These are phyloP conservation scores for Phaeophleospora eucalypticola DNA, from an alignment of 2,329 filamentous ascomycete species.

Conservation along the genomic window DNA sequence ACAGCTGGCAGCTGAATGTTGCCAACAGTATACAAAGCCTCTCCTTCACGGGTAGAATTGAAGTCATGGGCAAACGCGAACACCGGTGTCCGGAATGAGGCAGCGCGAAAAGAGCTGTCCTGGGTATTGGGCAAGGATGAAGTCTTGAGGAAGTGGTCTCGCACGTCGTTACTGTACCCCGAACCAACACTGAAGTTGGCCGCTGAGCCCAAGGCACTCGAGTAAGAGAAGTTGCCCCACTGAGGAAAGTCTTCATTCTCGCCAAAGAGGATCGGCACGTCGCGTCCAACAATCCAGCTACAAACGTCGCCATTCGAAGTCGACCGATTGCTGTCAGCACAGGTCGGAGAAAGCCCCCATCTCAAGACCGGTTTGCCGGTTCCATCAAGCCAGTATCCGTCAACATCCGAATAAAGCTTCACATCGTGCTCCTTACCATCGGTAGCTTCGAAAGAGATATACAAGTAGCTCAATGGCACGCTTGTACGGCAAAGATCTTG, in stretches of 20 bases:
- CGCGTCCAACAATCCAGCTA: not conserved
- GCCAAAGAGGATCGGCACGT: not conserved
- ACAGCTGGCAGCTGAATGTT: conserved; percentile 7
- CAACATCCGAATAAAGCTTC: conserved; percentile 9
- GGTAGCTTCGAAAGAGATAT: conserved; percentile 2
- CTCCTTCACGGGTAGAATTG: not conserved
- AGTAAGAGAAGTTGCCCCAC: conserved; percentile 4
- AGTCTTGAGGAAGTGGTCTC: not conserved
- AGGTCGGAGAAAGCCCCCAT: not conserved
- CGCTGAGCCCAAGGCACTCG: not conserved
- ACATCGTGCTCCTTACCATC: conserved; percentile 10
- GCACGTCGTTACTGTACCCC: conserved; percentile 3
- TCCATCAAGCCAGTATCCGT: not conserved
- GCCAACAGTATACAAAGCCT: conserved; percentile 9
- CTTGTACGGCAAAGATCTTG: conserved; percentile 10
- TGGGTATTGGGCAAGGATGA: not conserved
- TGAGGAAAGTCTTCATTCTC: conserved; percentile 1
- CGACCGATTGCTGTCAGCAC: not conserved
- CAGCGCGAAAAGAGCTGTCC: not conserved
- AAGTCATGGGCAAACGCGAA: conserved; percentile 12
- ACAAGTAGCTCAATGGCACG: conserved; percentile 9
- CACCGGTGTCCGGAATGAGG: not conserved
- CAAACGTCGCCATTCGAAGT: not conserved
- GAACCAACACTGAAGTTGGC: not conserved
- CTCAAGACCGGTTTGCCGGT: not conserved